phyloP scores from a whole-genome alignment of 176 grass and related monocot genomes.

The Carex pumila region DNA sequence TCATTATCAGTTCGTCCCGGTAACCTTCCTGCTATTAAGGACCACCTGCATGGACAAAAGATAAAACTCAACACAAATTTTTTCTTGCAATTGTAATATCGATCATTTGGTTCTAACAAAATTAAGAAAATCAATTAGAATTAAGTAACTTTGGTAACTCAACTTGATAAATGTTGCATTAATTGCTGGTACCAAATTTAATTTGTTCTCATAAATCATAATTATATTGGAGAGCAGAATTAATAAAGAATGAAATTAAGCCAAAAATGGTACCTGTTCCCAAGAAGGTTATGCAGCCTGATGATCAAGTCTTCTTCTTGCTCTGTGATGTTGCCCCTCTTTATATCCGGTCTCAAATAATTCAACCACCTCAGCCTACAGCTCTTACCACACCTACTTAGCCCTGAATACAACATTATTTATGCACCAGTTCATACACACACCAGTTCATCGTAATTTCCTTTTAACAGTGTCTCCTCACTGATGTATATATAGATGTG shows the following conservation, averaged over 20 bases:
- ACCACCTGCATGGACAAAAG: neutral
- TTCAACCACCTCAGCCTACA: slow-evolving; percentile 8
- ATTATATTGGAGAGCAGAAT: neutral
- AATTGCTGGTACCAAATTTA: neutral
- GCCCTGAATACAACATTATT: neutral
- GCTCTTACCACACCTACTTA: slow-evolving; percentile 17
- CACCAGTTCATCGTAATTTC: neutral
- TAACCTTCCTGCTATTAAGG: slow-evolving; percentile 17
- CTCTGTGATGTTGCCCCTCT: slow-evolving; percentile 9
- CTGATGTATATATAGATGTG: neutral
- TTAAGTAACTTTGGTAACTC: neutral
- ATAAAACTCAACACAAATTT: neutral
- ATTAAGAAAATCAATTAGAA: neutral
- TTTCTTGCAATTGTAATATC: neutral
- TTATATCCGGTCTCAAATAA: slow-evolving; percentile 15
- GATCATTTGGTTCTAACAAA: neutral
- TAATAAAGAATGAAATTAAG: neutral
- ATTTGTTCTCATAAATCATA: neutral
- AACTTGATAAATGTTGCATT: neutral
- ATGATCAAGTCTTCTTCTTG: slow-evolving; percentile 19
- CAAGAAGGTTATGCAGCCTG: slow-evolving; percentile 13
- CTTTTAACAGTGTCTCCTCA: neutral
- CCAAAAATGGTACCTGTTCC: neutral
- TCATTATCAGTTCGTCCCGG: slow-evolving; percentile 18
- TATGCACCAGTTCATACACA: neutral